A percentile compares a stretch with the other conserved stretches of the same genome.
These are phyloP conservation scores for Pontederia paniculata DNA, from an alignment of 176 grass and related monocot species.

Conservation along the genomic window DNA sequence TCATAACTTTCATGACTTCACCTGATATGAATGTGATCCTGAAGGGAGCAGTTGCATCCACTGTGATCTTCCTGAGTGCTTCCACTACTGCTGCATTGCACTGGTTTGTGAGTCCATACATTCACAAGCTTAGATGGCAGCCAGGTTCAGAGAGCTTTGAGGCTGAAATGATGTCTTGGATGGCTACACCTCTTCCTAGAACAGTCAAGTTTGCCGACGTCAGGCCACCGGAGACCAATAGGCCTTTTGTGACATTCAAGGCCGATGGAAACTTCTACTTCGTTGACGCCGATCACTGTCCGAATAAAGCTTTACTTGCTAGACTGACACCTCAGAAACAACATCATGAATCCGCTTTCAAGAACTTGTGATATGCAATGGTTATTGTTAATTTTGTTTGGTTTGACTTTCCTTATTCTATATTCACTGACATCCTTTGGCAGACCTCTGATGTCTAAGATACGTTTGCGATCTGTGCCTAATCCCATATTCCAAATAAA, in stretches of 20 bases:
- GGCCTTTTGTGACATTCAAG: slow-evolving; percentile 78
- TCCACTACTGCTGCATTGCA: slow-evolving; percentile 72
- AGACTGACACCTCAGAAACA: slow-evolving; percentile 70
- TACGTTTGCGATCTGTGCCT: too few species aligned
- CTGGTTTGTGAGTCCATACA: slow-evolving; percentile 95
- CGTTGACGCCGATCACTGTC: slow-evolving; percentile 63
- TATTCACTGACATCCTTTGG: too few species aligned
- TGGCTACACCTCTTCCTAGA: slow-evolving; percentile 62
- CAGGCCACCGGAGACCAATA: slow-evolving; percentile 57
- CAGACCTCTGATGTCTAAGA: too few species aligned
- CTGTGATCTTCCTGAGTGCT: slow-evolving; percentile 89
- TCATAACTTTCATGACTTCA: slow-evolving; percentile 99
- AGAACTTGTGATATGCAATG: slow-evolving; percentile 52
- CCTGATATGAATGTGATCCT: slow-evolving; percentile 91
- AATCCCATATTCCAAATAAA: too few species aligned
- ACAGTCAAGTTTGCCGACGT: slow-evolving; percentile 82
- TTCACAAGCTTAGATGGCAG: slow-evolving; percentile 92
- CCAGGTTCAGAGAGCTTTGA: slow-evolving; percentile 90
- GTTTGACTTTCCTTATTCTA: neutral
- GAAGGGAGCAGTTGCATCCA: slow-evolving; percentile 82
- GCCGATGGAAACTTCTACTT: slow-evolving; percentile 67
- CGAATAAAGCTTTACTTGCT: slow-evolving; percentile 78
- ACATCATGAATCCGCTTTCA: slow-evolving; percentile 63
- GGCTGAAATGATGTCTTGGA: slow-evolving; percentile 68
- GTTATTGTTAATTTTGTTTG: neutral